A percentile compares a stretch with the other conserved stretches of the same genome.
Conservation (phyloP, 1,284 basidiomycete genomes). For the Agaricales sp. region DNA sequence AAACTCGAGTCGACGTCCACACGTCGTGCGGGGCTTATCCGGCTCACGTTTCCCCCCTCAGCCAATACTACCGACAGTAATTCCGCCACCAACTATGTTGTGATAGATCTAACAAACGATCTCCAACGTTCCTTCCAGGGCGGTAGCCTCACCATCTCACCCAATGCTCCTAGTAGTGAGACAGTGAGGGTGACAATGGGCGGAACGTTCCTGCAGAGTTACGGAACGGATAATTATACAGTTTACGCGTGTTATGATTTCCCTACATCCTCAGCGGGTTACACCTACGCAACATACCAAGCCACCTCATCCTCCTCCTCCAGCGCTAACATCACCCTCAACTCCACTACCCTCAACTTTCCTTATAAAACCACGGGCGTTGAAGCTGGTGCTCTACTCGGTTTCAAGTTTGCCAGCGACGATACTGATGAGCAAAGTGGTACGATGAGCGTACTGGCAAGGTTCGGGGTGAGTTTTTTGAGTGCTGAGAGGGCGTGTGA, state of each 20-base stretch:
- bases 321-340: conserved; percentile 22
- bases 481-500: conserved; percentile 30
- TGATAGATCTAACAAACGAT: too few species aligned
- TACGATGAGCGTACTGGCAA: conserved; percentile 23
- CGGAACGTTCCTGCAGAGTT: conserved; percentile 31
- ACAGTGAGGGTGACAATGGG: too few species aligned
- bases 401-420: too few species aligned
- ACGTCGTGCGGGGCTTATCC: too few species aligned
- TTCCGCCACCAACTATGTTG: too few species aligned
- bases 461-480: conserved; percentile 37
- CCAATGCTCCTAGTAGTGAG: too few species aligned
- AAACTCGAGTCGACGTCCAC: too few species aligned
- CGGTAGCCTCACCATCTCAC: too few species aligned
- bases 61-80: too few species aligned
- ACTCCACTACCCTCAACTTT: conserved; percentile 23
- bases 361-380: conserved; percentile 24
- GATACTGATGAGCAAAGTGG: too few species aligned
- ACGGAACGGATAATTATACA: conserved; percentile 38
- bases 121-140: too few species aligned
- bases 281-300: conserved; percentile 28
- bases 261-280: conserved; percentile 14
- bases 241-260: conserved; percentile 40
- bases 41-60: too few species aligned
- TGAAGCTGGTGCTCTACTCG: conserved; percentile 34
- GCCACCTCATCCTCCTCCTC: conserved; percentile 23